Percentiles rank a stretch among this genome's conserved stretches.
Evolutionary conservation across 495 filamentous ascomycete species (phyloP).

Genomic region (Penicillium crystallinum): DNA sequence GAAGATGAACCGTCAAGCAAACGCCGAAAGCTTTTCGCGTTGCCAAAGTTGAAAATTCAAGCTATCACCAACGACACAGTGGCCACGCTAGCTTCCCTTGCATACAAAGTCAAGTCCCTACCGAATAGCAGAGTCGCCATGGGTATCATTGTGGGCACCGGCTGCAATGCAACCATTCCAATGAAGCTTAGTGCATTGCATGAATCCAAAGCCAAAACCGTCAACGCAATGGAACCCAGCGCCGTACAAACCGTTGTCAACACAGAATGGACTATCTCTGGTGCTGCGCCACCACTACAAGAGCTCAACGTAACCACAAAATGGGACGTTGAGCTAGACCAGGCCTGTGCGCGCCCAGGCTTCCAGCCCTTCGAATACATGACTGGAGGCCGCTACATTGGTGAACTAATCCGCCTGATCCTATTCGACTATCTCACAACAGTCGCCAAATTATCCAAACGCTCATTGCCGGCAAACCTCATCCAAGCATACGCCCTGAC

Average conservation of each 20-base stretch:
- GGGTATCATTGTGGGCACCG: slow-evolving; percentile 79
- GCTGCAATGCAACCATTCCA: slow-evolving; percentile 77
- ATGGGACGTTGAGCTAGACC: slow-evolving; percentile 67
- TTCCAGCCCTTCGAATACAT: slow-evolving; percentile 89
- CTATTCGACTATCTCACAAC: slow-evolving; percentile 59
- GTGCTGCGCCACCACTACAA: slow-evolving; percentile 59
- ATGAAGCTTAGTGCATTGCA: slow-evolving; percentile 61
- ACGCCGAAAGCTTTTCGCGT: slow-evolving; percentile 42
- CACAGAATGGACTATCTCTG: slow-evolving; percentile 82
- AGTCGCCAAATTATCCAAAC: slow-evolving; percentile 28
- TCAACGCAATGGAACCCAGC: slow-evolving; percentile 33
- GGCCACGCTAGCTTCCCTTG: slow-evolving; percentile 70
- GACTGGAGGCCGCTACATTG: slow-evolving; percentile 78
- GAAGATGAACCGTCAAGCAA: slow-evolving; percentile 41
- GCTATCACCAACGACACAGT: slow-evolving; percentile 81
- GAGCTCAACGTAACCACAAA: slow-evolving; percentile 59
- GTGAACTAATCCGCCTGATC: slow-evolving; percentile 72
- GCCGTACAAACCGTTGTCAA: slow-evolving; percentile 68
- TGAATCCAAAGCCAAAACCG: slow-evolving; percentile 51
- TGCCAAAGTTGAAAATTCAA: slow-evolving; percentile 64
- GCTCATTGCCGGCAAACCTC: slow-evolving; percentile 52
- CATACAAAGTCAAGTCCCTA: slow-evolving; percentile 58
- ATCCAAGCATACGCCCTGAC: slow-evolving; percentile 58
- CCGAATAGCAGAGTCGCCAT: slow-evolving; percentile 69
- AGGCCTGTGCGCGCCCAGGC: slow-evolving; percentile 62